Evolutionary conservation across 768 basidiomycete species (phyloP), one percentile per base, ranked within the genome.

Genomic region (Termitomyces sp.): DNA sequence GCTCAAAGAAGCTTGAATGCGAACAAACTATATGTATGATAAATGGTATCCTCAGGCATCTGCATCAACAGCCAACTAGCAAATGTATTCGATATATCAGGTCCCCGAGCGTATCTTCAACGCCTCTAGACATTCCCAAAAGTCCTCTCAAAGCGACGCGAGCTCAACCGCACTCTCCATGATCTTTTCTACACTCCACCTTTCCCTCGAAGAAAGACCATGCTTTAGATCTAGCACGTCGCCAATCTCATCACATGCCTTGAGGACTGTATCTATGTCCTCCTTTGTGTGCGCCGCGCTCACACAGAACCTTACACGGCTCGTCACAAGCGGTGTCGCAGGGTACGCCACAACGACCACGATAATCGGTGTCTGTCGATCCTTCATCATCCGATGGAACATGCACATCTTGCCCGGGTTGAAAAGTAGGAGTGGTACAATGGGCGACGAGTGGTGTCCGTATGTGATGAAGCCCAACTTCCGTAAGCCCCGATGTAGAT

Each of bases 391-490:
- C 25, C 90, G 81, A 60, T 89, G 88, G 77, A 98, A 96, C 65
- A 88, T 79, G 56, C 82, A 81, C 92, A 98, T 93, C 76, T 97
- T 98, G 49, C 90, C 95, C 0, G 91, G 91, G 68, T 92, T 84
- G 80, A 93, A 98, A 31, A 98, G 73, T 48, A 99, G 76, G 42
- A 98, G 76, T 0, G 97, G 96, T 3, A 98, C 88, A 63, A 99
- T 91, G 2, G 97, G 96, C 25, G 92, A 94, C 61, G 92, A 85
- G 33, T 86, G 82, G 70, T 91, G 86, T 0, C 96, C 96, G 64
- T 94, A 97, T 6, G 91, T 91, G 75, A 99, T 96, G 78, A 99
- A 99, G 0, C 97, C 97, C 32, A 99, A 84, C 65, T 92, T 95
- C 63, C 81, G 77, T 52, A 99, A 79, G 1, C 86, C 96, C 5